Evolutionary conservation across 2,329 filamentous ascomycete genomes (phyloP).

Genomic region (Alternaria arborescens): DNA sequence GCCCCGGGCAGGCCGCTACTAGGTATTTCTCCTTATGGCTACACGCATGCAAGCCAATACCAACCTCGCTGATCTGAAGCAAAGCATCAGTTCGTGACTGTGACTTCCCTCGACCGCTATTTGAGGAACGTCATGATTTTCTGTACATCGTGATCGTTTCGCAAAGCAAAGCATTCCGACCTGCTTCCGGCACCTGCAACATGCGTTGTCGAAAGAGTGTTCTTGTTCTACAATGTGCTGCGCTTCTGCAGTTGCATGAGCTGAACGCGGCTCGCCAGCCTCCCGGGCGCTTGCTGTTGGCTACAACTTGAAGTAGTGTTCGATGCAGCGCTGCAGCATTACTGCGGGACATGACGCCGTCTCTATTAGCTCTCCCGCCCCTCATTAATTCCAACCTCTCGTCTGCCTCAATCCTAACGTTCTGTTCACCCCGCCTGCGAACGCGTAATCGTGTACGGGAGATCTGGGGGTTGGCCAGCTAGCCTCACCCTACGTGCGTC

Average conservation of each 20-base stretch:
- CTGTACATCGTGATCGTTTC: not conserved
- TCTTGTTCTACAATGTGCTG: slow-evolving; percentile 5
- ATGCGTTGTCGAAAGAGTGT: slow-evolving; percentile 5
- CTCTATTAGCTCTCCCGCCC: slow-evolving; percentile 30
- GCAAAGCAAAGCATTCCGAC: not conserved
- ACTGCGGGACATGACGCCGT: slow-evolving; percentile 24
- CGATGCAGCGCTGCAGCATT: slow-evolving; percentile 10
- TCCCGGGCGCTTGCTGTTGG: slow-evolving; percentile 12
- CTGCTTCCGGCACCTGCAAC: slow-evolving; percentile 4
- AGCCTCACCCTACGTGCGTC: slow-evolving; percentile 20
- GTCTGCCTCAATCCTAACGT: slow-evolving; percentile 14
- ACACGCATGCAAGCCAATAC: slow-evolving; percentile 13
- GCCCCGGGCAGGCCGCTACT: slow-evolving; percentile 10
- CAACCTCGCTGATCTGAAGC: slow-evolving; percentile 3
- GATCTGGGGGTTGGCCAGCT: slow-evolving; percentile 14
- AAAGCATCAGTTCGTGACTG: not conserved
- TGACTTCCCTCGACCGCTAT: not conserved
- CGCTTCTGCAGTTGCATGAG: slow-evolving; percentile 14
- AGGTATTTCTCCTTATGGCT: slow-evolving; percentile 15
- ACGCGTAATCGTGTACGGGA: slow-evolving; percentile 26
- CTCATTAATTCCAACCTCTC: slow-evolving; percentile 26
- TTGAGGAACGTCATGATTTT: slow-evolving; percentile 4
- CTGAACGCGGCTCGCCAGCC: slow-evolving; percentile 20
- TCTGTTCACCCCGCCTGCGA: slow-evolving; percentile 19
- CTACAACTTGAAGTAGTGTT: slow-evolving; percentile 6